Evolutionary conservation across 768 basidiomycete species (phyloP), one percentile per base, ranked within the genome.

Genomic region (Termitomyces sp.): DNA sequence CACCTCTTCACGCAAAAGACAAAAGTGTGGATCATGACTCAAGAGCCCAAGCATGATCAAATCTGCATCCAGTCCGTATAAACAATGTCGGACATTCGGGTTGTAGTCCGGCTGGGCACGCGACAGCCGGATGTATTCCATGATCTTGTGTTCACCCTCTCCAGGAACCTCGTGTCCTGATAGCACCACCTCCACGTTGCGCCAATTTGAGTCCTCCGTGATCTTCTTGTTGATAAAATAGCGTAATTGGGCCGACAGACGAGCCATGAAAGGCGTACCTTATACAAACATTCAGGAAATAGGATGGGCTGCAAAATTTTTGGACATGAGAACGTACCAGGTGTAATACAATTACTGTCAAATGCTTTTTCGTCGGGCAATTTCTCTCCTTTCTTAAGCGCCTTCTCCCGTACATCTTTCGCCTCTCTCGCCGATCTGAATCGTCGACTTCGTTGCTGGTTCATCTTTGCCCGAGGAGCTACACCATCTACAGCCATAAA

Each of bases 201-300:
- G 78, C 97, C 97, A 99, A 69, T 94, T 87, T 2, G 97, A 83
- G 71, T 99, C 97, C 68, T 99, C 97, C 0, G 87, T 84, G 33
- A 98, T 96, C 79, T 98, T 96, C 82, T 98, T 98, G 73, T 94
- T 94, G 61, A 99, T 79, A 63, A 98, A 99, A 71, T 99, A 99
- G 40, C 87, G 87, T 60, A 99, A 78, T 67, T 98, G 96, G 37
- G 80, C 85, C 10, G 94, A 94, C n/a, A 98, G 75, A 58, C 84
- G 82, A 14, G 87, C 82, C 97, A 99, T 99, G 74, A 99, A 99
- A 3, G 85, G 85, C 7, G 97, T 98, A 26, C 94, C 94, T 94
- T 55, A 11, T 48, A 23, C 19, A 30, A 31, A 50, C 31, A 23
- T 45, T 11, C 28, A 58, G 26, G n/a, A 49, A 26, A 28, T 21